phyloP scores from a whole-genome alignment of 2,329 filamentous ascomycete species.

The Fusarium sp. region DNA sequence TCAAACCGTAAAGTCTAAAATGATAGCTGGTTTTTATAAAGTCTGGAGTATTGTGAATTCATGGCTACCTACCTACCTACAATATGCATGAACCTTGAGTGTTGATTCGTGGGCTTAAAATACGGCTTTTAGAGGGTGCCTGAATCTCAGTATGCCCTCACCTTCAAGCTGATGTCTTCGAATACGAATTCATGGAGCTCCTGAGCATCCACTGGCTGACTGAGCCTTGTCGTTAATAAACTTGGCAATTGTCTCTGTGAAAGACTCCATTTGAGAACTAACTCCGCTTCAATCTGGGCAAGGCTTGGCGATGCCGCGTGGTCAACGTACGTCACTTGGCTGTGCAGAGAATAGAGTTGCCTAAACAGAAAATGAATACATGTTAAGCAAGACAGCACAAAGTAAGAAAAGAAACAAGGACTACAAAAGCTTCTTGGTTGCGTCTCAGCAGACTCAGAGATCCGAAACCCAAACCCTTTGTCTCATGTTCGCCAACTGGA shows the following conservation, averaged over 20 bases:
- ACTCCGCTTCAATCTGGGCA: conserved; percentile 19
- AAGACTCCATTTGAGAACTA: conserved; percentile 2
- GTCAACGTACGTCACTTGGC: conserved; percentile 34
- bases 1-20: background rate
- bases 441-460: conserved; percentile 3
- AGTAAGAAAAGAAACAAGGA: conserved; percentile 2
- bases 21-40: background rate
- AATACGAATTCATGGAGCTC: background rate
- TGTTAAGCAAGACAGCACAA: background rate
- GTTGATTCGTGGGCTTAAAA: background rate
- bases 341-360: conserved; percentile 23
- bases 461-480: conserved; percentile 6
- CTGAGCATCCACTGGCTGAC: background rate
- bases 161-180: background rate
- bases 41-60: background rate
- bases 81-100: background rate
- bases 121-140: background rate
- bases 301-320: conserved; percentile 38
- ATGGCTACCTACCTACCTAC: background rate
- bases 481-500: conserved; percentile 1
- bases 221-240: background rate
- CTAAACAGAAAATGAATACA: conserved; percentile 8
- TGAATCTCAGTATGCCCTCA: background rate
- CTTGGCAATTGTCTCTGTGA: conserved; percentile 17
- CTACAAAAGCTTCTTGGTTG: background rate